phyloP scores from a whole-genome alignment of 2,329 filamentous ascomycete species.

The Nannizziopsis barbatae region DNA sequence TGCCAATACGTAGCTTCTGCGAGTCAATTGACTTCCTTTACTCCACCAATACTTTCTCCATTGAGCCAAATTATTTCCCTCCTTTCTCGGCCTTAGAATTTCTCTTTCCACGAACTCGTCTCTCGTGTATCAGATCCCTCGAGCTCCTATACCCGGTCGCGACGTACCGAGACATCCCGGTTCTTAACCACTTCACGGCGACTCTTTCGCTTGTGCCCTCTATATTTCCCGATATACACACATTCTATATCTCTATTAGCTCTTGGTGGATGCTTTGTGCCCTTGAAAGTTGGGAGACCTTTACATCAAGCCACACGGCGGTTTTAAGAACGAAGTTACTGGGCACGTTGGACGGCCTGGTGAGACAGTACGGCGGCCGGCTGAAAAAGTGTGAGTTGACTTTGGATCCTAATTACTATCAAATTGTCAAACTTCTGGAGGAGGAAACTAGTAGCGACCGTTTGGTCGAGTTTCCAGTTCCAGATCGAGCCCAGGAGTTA shows the following conservation, averaged over 20 bases:
- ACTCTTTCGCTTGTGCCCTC: conserved; percentile 4
- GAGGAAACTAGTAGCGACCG: background rate
- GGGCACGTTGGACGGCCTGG: conserved; percentile 4
- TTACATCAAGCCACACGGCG: conserved; percentile 1
- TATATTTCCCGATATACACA: conserved; percentile 3
- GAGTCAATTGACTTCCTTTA: conserved; percentile 9
- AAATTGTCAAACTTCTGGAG: conserved; percentile 8
- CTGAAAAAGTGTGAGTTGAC: conserved; percentile 6
- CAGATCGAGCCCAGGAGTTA: background rate
- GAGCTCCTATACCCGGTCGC: conserved; percentile 9
- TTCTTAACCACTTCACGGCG: conserved; percentile 7
- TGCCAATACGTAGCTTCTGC: background rate
- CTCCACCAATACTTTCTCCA: conserved; percentile 4
- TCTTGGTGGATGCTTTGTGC: conserved; percentile 11
- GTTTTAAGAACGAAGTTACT: conserved; percentile 4
- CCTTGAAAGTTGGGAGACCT: conserved; percentile 5
- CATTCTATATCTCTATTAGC: conserved; percentile 7
- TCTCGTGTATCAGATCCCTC: conserved; percentile 3
- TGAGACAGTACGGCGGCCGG: conserved; percentile 2
- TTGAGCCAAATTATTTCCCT: conserved; percentile 9
- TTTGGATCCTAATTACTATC: conserved; percentile 7
- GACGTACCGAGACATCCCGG: conserved; percentile 5
- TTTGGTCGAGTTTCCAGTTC: background rate
- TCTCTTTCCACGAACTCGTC: conserved; percentile 3
- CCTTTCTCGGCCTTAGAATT: conserved; percentile 1